Evolutionary conservation across 225 moss, liverwort and hornwort species (phyloP).

Genomic region (Climacium dendroides): DNA sequence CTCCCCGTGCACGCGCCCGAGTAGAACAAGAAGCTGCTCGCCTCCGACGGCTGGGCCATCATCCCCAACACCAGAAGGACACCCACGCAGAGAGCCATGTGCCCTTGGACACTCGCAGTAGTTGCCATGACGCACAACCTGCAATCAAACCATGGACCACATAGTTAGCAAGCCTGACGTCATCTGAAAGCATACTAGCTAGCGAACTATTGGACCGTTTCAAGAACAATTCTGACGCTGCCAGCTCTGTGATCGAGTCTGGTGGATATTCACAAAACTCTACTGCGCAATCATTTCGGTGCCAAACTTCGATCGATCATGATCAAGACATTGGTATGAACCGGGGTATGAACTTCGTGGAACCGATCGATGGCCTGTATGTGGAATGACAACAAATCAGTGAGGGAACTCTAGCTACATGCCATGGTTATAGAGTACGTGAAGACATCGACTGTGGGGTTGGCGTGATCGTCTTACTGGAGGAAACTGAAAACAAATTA

Average conservation of each 20-base stretch:
- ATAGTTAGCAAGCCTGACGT: not conserved
- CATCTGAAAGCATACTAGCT: too few relatives aligned
- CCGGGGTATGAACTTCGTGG: too few relatives aligned
- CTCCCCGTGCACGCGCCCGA: not conserved
- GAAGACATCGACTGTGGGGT: too few relatives aligned
- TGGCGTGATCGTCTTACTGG: too few relatives aligned
- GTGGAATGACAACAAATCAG: too few relatives aligned
- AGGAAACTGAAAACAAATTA: too few relatives aligned
- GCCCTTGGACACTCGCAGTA: not conserved
- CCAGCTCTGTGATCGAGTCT: not conserved
- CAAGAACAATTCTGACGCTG: not conserved
- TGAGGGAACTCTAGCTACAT: too few relatives aligned
- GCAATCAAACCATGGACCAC: not conserved
- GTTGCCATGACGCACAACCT: not conserved
- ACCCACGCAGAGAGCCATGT: not conserved
- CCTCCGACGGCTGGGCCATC: not conserved
- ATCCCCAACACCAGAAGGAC: not conserved
- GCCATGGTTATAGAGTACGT: too few relatives aligned
- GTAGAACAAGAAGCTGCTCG: not conserved
- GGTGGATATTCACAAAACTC: not conserved
- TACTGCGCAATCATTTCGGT: not conserved
- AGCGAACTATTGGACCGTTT: too few relatives aligned
- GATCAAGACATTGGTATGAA: not conserved
- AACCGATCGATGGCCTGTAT: too few relatives aligned
- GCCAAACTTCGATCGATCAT: not conserved